Evolutionary conservation across 768 basidiomycete species (phyloP).

Genomic region (Clathrus columnatus): DNA sequence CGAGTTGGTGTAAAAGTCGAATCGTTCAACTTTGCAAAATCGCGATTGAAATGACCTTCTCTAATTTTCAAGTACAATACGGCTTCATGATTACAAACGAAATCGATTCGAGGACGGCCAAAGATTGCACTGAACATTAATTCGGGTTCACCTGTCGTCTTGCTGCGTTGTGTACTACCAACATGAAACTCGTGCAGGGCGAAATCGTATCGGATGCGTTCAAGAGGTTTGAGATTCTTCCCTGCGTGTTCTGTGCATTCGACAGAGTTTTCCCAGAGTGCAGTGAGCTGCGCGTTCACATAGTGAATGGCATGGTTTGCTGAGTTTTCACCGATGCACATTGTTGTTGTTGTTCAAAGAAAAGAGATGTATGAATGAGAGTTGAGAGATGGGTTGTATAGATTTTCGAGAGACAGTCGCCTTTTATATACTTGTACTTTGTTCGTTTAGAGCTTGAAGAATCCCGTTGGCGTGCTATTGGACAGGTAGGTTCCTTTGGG

Average conservation of each 20-base stretch:
- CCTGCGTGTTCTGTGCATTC: conserved; percentile 11
- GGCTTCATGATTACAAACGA: conserved; percentile 27
- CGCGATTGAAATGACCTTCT: conserved; percentile 19
- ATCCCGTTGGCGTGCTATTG: too few species aligned
- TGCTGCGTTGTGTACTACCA: conserved; percentile 8
- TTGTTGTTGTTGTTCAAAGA: neutral
- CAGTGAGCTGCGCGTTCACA: conserved; percentile 14
- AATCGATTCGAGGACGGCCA: conserved; percentile 19
- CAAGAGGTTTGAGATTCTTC: conserved; percentile 1
- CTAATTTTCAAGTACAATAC: conserved; percentile 19
- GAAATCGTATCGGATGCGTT: conserved; percentile 11
- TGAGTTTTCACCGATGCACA: conserved; percentile 13
- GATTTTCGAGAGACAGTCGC: too few species aligned
- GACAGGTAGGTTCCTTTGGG: too few species aligned
- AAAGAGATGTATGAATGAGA: neutral
- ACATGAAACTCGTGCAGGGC: conserved; percentile 12
- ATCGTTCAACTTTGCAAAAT: conserved; percentile 13
- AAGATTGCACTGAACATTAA: conserved; percentile 15
- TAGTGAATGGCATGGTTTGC: conserved; percentile 12
- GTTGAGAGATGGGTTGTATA: neutral
- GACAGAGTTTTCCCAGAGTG: conserved; percentile 13
- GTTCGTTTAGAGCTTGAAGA: too few species aligned
- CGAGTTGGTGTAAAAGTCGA: neutral
- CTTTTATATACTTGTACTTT: too few species aligned
- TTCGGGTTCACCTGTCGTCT: conserved; percentile 5